Conservation (phyloP, 208 protist species). For the Strigomonas culicis region DNA sequence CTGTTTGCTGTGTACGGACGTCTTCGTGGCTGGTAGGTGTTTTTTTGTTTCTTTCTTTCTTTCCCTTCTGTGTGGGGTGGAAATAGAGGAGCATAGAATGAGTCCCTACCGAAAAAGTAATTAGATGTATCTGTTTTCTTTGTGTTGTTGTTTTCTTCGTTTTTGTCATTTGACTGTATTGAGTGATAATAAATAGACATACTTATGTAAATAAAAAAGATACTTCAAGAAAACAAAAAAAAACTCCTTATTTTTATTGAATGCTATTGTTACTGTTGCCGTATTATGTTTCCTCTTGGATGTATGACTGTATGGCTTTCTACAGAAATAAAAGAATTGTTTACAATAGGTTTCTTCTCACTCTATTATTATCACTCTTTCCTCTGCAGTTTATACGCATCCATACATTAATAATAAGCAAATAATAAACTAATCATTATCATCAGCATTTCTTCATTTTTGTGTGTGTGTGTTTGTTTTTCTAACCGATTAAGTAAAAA, state of each 20-base stretch:
- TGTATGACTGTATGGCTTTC: neutral
- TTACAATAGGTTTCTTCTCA: neutral
- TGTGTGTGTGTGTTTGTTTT: neutral
- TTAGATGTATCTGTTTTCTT: too few species aligned
- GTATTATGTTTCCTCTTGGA: neutral
- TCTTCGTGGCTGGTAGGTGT: neutral
- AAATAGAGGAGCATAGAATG: too few species aligned
- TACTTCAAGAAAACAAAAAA: neutral
- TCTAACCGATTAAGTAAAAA: neutral
- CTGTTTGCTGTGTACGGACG: neutral
- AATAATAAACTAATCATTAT: neutral
- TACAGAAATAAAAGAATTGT: neutral
- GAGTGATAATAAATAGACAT: neutral
- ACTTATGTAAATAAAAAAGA: neutral
- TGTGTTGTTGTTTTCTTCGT: too few species aligned
- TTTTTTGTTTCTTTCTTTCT: neutral
- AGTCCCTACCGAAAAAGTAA: too few species aligned
- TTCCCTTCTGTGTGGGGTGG: neutral
- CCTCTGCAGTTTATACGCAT: neutral
- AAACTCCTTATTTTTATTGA: neutral
- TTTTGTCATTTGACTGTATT: conserved; percentile 15
- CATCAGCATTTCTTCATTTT: neutral
- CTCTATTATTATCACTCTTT: neutral
- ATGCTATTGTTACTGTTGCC: neutral
- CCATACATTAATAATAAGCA: neutral